Evolutionary conservation across 2,329 filamentous ascomycete genomes (phyloP).

Genomic region (Penicillium italicum): DNA sequence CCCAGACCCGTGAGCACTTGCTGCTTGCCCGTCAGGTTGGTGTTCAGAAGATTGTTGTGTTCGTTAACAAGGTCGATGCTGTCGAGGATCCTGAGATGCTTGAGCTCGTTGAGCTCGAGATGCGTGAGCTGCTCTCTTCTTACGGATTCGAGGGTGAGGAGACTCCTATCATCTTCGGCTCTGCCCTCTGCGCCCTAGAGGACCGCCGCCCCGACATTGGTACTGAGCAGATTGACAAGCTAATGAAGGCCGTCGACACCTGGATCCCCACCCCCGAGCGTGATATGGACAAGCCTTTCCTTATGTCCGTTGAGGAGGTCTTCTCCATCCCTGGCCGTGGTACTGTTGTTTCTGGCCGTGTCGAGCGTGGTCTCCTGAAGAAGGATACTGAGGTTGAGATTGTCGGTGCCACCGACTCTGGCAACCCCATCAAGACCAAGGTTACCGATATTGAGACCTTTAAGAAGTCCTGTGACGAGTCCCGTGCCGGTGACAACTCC

Average conservation of each 20-base stretch:
- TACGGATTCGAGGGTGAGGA: constrained; percentile 99
- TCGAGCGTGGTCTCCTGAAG: constrained; percentile 93
- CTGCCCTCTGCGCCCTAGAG: constrained; percentile 90
- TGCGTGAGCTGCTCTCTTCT: constrained; percentile 88
- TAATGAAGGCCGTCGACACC: constrained; percentile 80
- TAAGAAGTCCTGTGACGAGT: constrained; percentile 99
- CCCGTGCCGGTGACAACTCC: constrained; percentile 94
- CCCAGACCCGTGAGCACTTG: constrained; percentile 97
- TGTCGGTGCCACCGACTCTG: constrained; percentile 72
- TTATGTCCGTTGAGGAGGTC: constrained; percentile 95
- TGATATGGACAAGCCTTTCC: constrained; percentile 95
- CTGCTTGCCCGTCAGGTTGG: constrained; percentile 96
- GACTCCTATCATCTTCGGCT: constrained; percentile 95
- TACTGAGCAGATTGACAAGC: constrained; percentile 80
- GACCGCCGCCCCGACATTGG: constrained; percentile 84
- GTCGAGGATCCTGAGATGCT: constrained; percentile 98
- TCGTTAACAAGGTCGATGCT: constrained; percentile 99
- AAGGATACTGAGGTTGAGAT: constrained; percentile 92
- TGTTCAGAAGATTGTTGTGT: constrained; percentile 96
- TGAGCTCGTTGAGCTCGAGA: constrained; percentile 99
- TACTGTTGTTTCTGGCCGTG: constrained; percentile 93
- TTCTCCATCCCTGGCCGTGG: constrained; percentile 91
- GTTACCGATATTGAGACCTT: constrained; percentile 99
- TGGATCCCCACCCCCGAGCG: constrained; percentile 97
- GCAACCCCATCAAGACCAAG: constrained; percentile 83